These are phyloP conservation scores for Madurella fahalii DNA, from an alignment of 2,329 filamentous ascomycete species.

Conservation along the genomic window DNA sequence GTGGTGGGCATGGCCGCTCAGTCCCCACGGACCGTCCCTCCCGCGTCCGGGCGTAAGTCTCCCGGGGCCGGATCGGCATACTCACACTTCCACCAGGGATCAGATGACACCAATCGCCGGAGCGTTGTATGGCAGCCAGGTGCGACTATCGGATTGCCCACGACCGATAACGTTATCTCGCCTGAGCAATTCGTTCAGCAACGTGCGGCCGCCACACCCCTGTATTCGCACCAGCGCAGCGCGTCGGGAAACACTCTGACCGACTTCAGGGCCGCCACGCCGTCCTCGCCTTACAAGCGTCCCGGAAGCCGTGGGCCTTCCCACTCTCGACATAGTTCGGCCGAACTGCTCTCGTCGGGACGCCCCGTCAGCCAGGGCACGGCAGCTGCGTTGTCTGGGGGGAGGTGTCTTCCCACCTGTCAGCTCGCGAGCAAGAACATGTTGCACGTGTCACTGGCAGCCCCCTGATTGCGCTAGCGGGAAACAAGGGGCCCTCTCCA, in stretches of 20 bases:
- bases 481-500: conserved; percentile 45
- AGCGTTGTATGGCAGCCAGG: conserved; percentile 78
- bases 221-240: conserved; percentile 58
- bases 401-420: conserved; percentile 56
- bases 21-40: conserved; percentile 32
- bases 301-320: conserved; percentile 38
- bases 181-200: conserved; percentile 83
- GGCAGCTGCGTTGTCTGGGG: conserved; percentile 43
- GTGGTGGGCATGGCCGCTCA: no score
- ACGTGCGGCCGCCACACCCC: conserved; percentile 57
- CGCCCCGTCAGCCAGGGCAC: conserved; percentile 59
- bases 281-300: conserved; percentile 41
- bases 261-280: conserved; percentile 37
- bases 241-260: conserved; percentile 49
- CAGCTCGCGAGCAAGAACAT: conserved; percentile 82
- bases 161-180: conserved; percentile 54
- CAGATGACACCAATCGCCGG: conserved; percentile 54
- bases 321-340: conserved; percentile 47
- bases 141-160: conserved; percentile 47
- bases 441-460: conserved; percentile 77
- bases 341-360: conserved; percentile 38
- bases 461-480: conserved; percentile 66
- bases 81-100: conserved; percentile 44
- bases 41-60: conserved; percentile 26
- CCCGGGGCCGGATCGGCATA: conserved; percentile 25